These are phyloP conservation scores for Zizania palustris DNA, from an alignment of 202 grass and related monocot species.

Conservation along the genomic window DNA sequence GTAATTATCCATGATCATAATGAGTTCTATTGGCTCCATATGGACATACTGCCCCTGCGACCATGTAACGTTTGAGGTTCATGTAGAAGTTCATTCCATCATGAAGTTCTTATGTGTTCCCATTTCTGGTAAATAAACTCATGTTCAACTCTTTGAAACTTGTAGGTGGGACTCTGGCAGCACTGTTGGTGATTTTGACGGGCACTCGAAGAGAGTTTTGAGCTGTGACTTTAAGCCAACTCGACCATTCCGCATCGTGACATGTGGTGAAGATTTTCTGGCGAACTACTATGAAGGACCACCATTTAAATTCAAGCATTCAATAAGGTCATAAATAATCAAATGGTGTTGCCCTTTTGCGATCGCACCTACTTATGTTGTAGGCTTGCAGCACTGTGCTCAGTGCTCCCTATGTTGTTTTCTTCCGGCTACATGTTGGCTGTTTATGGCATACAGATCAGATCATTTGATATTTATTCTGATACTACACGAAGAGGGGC, in stretches of 20 bases:
- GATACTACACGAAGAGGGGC: neutral
- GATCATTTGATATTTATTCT: slow-evolving; percentile 13
- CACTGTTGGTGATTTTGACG: slow-evolving; percentile 93
- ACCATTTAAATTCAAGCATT: slow-evolving; percentile 96
- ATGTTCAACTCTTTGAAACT: slow-evolving; percentile 32
- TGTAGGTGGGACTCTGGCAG: slow-evolving; percentile 95
- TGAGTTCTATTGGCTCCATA: neutral
- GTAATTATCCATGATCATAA: neutral
- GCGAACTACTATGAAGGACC: slow-evolving; percentile 95
- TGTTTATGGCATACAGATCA: neutral
- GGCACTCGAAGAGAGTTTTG: slow-evolving; percentile 89
- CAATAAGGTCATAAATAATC: slow-evolving; percentile 65
- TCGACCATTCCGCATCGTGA: slow-evolving; percentile 84
- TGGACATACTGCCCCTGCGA: neutral
- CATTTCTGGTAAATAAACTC: neutral
- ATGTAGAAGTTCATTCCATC: neutral
- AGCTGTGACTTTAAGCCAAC: slow-evolving; percentile 98
- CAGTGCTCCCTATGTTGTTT: slow-evolving; percentile 25
- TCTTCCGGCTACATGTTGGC: neutral
- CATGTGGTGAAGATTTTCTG: slow-evolving; percentile 98
- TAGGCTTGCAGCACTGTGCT: neutral
- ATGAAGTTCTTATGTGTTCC: neutral
- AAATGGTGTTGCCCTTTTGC: neutral
- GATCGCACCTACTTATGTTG: neutral
- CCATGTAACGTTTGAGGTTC: neutral